Base-by-base conservation (phyloP, 2,329 filamentous ascomycete species). In the Acrodontium crateriforme region DNA sequence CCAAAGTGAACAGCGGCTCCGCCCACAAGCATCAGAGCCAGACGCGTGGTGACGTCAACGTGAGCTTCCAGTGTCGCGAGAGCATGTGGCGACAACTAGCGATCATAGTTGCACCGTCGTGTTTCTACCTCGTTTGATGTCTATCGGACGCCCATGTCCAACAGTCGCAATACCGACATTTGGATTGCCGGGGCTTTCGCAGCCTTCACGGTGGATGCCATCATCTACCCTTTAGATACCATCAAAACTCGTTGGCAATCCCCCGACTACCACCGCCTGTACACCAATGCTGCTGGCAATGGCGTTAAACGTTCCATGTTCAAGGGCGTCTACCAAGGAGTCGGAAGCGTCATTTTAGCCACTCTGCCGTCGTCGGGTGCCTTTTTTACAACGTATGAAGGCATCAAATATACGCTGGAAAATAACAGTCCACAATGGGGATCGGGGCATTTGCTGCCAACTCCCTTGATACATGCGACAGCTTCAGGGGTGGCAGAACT, bases 321-420 rank as follows among this genome's bases (percentile, higher is more conserved):
- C 39, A 65, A 71, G 9, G 84, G 84, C 0, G 56, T 93, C 5
- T 93, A 93, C 45, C 84, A 93, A 53, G 84, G 84, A 12, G 66
- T 93, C 12, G 82, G 82, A 31, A 85, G 79, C 44, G 78, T 91
- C 13, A 73, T 93, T 7, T 56, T 93, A 16, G 79, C 82, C 8
- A 93, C 84, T 0, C 60, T 93, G n/a, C 84, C 85, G n/a, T 80
- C 79, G 31, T 81, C 83, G 28, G 83, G 82, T 34, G 66, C 82
- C 8, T 93, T 93, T 61, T 93, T 93, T 56, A 84, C 79, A 2
- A 85, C 80, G 1, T 93, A 93, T 53, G 84, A 93, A 56, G 72
- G 66, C 24, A 63, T 74, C 12, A 92, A 91, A 54, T 56, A 60
- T 3, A 53, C 69, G 3, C 63, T 91, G 2, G 62, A 63, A 10